Evolutionary conservation across 2,329 filamentous ascomycete species (phyloP).

Genomic region (Sordariomycetes sp.): DNA sequence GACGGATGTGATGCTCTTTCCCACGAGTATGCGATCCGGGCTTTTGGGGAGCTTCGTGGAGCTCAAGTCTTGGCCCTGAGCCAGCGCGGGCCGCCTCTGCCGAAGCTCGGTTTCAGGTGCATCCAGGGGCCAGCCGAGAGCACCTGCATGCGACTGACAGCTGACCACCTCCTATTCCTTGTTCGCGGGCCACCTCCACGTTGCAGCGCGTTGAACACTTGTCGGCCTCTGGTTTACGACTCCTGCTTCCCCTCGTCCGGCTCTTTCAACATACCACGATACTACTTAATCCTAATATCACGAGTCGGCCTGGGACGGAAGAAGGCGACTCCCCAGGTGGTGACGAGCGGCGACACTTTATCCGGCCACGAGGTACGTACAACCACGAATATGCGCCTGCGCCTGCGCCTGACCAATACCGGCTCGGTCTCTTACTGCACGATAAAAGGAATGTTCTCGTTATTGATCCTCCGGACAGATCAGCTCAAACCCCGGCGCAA

Average conservation of each 20-base stretch:
- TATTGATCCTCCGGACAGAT: neutral
- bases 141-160: neutral
- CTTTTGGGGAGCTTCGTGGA: neutral
- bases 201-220: neutral
- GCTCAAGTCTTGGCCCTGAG: neutral
- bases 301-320: neutral
- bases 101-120: neutral
- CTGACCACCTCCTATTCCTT: neutral
- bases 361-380: neutral
- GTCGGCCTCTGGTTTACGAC: neutral
- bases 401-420: neutral
- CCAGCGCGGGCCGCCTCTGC: neutral
- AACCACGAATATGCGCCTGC: neutral
- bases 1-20: neutral
- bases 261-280: neutral
- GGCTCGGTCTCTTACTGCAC: neutral
- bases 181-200: neutral
- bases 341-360: neutral
- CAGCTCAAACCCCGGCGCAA: neutral
- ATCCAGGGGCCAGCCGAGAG: neutral
- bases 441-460: neutral
- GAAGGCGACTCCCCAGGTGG: neutral
- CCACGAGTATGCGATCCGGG: neutral
- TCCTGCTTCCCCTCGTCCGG: neutral
- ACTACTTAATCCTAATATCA: neutral